A percentile compares a stretch with the other conserved stretches of the same genome.
Conservation (phyloP, 2,329 filamentous ascomycete genomes). For the Aciculosporium take region DNA sequence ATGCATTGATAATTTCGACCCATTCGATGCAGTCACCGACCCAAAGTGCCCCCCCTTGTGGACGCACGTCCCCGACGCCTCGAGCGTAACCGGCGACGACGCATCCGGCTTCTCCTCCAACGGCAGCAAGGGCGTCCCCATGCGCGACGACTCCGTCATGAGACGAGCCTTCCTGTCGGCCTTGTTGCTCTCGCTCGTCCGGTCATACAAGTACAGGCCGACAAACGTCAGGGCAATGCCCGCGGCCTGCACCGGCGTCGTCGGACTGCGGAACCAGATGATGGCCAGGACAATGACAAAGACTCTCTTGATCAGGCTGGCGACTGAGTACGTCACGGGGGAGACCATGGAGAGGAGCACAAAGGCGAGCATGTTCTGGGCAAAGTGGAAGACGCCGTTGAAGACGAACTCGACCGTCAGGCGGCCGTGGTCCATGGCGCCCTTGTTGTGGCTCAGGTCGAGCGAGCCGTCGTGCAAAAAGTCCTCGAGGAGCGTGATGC, state of each 20-base stretch:
- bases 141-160: constrained; percentile 28
- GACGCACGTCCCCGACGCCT: constrained; percentile 18
- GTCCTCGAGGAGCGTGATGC: constrained; percentile 60
- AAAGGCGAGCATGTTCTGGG: constrained; percentile 91
- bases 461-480: constrained; percentile 71
- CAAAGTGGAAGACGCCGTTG: constrained; percentile 94
- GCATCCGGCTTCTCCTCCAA: constrained; percentile 31
- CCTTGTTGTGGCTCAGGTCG: constrained; percentile 40
- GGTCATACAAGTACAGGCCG: constrained; percentile 89
- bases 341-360: constrained; percentile 83
- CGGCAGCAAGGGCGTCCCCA: constrained; percentile 46
- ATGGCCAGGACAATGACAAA: constrained; percentile 94
- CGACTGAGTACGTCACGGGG: constrained; percentile 93
- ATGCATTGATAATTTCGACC: constrained; percentile 45
- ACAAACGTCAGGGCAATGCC: constrained; percentile 84
- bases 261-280: constrained; percentile 87
- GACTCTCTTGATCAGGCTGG: constrained; percentile 89
- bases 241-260: constrained; percentile 65
- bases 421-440: constrained; percentile 63
- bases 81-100: background rate
- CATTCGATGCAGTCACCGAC: constrained; percentile 22
- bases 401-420: constrained; percentile 78
- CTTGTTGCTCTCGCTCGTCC: constrained; percentile 76
- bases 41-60: constrained; percentile 33
- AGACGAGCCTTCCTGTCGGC: constrained; percentile 69